Evolutionary conservation across 2,329 filamentous ascomycete species (phyloP), one percentile per base, ranked within the genome.

Genomic region (Fusarium phyllophilum): DNA sequence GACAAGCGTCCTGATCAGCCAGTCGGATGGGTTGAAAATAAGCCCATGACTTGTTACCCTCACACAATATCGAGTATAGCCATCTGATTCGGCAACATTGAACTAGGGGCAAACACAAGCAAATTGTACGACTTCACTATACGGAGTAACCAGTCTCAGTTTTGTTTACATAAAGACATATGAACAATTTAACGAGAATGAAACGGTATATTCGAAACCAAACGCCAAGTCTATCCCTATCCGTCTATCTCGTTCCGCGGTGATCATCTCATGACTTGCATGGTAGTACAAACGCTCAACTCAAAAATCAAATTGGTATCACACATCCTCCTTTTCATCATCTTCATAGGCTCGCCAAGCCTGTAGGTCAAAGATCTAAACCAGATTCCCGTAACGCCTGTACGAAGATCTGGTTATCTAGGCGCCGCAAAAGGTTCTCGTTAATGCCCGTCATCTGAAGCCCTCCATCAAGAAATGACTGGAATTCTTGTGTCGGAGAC

Each of bases 301-400:
- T 5, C 14, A 22, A n/a, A 52, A 62, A 70, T 14, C 45, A 70
- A 70, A 42, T 70, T 70, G 66, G 67, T 65, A 70, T 70, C 51
- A 18, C 31, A 22, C 11, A 10, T 57, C 38, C 49, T 12, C 57
- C 29, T 42, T 42, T 33, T 31, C 39, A 34, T 34, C 20, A 39
- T 48, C 39, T 51, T 31, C 17, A 39, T 41, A n/a, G 20, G n/a
- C 29, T 42, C 45, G 20, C 41, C 22, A 31, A 46, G 33, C 44
- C 39, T 20, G 29, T 20, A 31, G 31, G 5, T 17, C 22, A 34
- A 20, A 52, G 13, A 12, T 29, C 31, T 13, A 70, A 33, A 20
- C 22, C 34, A 24, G 58, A 18, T 20, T 52, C 45, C 22, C 44
- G 31, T 6, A 65, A n/a, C 20, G 52, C 34, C 26, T 66, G 66